phyloP scores from a whole-genome alignment of 1,284 basidiomycete species.

The Neonothopanus nambi region DNA sequence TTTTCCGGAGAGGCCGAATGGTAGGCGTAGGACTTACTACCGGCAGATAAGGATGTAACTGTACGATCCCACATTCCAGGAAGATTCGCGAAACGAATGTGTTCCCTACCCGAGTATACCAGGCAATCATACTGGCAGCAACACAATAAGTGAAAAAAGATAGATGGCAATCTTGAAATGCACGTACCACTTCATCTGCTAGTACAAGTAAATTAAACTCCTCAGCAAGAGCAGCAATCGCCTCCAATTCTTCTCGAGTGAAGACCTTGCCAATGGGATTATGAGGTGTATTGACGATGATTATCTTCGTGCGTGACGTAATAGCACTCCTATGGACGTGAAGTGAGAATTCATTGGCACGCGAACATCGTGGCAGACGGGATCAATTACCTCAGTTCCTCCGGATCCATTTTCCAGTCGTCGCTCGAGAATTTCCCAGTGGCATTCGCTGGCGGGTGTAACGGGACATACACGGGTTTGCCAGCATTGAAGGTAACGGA shows the following conservation, averaged over 20 bases:
- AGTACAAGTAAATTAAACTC: constrained; percentile 94
- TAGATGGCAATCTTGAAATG: neutral
- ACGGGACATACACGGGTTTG: constrained; percentile 90
- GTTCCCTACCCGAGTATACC: constrained; percentile 85
- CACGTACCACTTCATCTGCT: constrained; percentile 91
- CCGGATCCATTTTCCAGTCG: constrained; percentile 87
- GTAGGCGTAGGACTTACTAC: constrained; percentile 37
- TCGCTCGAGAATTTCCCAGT: constrained; percentile 62
- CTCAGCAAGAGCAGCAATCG: constrained; percentile 84
- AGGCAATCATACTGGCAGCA: constrained; percentile 85
- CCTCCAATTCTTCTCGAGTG: constrained; percentile 77
- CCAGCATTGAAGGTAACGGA: constrained; percentile 93
- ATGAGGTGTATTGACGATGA: constrained; percentile 94
- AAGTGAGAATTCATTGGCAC: too few relatives aligned
- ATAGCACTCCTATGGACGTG: constrained; percentile 60
- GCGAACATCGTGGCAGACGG: too few relatives aligned
- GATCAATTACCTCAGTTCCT: constrained; percentile 71
- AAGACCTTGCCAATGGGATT: constrained; percentile 98
- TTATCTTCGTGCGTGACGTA: constrained; percentile 87
- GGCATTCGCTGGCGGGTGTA: constrained; percentile 77
- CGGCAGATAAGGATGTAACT: constrained; percentile 51
- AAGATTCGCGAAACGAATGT: constrained; percentile 88
- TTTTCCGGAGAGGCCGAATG: neutral
- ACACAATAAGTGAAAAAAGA: neutral
- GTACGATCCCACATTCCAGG: constrained; percentile 97